Evolutionary conservation across 805 yeast species (phyloP), one percentile per base, ranked within the genome.

Genomic region (Wickerhamiella dianesei): DNA sequence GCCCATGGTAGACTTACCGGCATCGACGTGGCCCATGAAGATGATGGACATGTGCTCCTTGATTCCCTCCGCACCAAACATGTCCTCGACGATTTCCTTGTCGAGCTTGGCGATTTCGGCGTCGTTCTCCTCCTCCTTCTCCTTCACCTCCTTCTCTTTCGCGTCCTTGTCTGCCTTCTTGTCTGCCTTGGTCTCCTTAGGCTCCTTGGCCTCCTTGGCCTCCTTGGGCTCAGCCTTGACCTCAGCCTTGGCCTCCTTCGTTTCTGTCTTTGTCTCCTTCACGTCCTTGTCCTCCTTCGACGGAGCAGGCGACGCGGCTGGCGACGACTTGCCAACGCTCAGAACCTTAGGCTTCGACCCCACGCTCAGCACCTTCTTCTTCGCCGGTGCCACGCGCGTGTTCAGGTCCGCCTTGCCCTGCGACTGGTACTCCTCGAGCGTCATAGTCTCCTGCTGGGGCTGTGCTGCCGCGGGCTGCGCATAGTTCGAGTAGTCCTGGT

Each of bases 21-120:
- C 98, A 74, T 92, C 98, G 56, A 92, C 99, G 64, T 92, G 99
- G 58, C 99, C 99, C 97, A 92, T 92, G 69, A 92, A 92, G 57
- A 92, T 86, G 57, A 92, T 82, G 17, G 96, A 88, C 64, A 92
- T 76, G 69, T 92, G 98, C 64, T 89, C 98, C 67, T 92, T 92
- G 46, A 59, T 45, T 21, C 52, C 59, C 44, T 52, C 56, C 37
- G 46, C 57, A 54, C 96, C 96, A 61, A 85, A 92, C 83, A 92
- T 69, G 59, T 94, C 98, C 49, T 76, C 80, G 53, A 92, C 86
- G 53, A 88, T 76, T 57, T 81, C 92, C 60, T 83, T 83, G 63
- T 89, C 63, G 41, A 60, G 55, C 52, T 54, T 40, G 12, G 21
- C 41, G 25, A 19, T 21, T 9, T 39, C 41, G 6, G 21, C 41